phyloP scores from a whole-genome alignment of 306 rosid genomes.

The Casuarina cunninghamiana region DNA sequence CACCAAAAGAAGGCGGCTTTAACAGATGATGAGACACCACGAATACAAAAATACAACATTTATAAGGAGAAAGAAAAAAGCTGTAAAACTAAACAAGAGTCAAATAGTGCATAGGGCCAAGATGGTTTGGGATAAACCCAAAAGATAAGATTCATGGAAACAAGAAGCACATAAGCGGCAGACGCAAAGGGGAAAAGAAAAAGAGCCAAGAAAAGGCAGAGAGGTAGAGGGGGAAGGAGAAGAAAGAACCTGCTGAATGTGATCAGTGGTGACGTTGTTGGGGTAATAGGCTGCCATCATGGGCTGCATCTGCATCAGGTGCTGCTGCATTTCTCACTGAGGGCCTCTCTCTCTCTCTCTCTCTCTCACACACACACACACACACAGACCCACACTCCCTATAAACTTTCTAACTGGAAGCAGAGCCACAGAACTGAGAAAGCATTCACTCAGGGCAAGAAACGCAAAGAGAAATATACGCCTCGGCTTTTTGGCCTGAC shows the following conservation, averaged over 20 bases:
- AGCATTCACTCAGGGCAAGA: constrained; percentile 22
- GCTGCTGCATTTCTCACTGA: constrained; percentile 79
- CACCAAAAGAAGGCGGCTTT: neutral
- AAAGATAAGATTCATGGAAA: neutral
- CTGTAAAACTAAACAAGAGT: neutral
- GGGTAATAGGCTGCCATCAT: constrained; percentile 99
- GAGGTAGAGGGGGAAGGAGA: neutral
- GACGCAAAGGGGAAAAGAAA: neutral
- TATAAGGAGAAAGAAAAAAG: neutral
- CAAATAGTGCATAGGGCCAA: neutral
- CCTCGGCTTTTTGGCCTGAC: constrained; percentile 18
- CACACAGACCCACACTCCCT: constrained; percentile 5
- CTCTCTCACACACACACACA: constrained; percentile 17
- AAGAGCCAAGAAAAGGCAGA: neutral
- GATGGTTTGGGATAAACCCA: constrained; percentile 1
- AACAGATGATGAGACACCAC: constrained; percentile 1
- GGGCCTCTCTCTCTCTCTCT: constrained; percentile 23
- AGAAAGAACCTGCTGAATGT: constrained; percentile 89
- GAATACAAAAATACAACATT: neutral
- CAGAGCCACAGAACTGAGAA: constrained; percentile 36
- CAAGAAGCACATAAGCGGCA: neutral
- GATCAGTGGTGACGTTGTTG: constrained; percentile 98
- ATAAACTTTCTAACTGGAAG: constrained; percentile 30
- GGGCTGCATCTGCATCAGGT: constrained; percentile 99
- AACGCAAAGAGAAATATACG: constrained; percentile 33